Percentiles rank a stretch among this genome's conserved stretches.
These are phyloP conservation scores for Cercospora beticola DNA, from an alignment of 2,329 filamentous ascomycete species.

Conservation along the genomic window DNA sequence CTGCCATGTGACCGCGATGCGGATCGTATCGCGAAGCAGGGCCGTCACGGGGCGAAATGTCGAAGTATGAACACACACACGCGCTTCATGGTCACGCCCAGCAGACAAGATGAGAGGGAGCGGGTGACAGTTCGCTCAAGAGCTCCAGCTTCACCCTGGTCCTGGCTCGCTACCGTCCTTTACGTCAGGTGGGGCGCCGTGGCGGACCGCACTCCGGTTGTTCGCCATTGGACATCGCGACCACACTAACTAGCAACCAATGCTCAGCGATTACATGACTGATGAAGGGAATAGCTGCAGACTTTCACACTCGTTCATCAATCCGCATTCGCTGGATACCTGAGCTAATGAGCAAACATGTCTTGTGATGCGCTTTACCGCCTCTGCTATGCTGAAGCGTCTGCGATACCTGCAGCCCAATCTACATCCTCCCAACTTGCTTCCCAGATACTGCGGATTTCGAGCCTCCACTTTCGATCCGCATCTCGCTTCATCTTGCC, in stretches of 20 bases:
- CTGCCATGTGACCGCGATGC: constrained; percentile 4
- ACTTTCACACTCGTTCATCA: not conserved
- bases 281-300: not conserved
- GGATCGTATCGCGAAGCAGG: not conserved
- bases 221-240: not conserved
- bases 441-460: constrained; percentile 53
- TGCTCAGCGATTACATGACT: no score
- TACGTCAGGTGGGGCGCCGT: not conserved
- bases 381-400: constrained; percentile 1
- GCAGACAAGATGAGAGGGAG: not conserved
- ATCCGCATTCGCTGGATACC: not conserved
- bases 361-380: not conserved
- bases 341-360: not conserved
- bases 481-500: constrained; percentile 50
- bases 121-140: not conserved
- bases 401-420: constrained; percentile 49
- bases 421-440: constrained; percentile 56
- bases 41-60: not conserved
- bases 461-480: constrained; percentile 44
- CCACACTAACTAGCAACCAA: no score
- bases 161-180: not conserved
- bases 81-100: not conserved
- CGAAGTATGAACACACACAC: not conserved
- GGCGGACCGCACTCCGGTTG: not conserved
- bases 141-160: not conserved